These are phyloP conservation scores for Penicillium sp. DNA, from an alignment of 2,329 filamentous ascomycete genomes.

Conservation along the genomic window DNA sequence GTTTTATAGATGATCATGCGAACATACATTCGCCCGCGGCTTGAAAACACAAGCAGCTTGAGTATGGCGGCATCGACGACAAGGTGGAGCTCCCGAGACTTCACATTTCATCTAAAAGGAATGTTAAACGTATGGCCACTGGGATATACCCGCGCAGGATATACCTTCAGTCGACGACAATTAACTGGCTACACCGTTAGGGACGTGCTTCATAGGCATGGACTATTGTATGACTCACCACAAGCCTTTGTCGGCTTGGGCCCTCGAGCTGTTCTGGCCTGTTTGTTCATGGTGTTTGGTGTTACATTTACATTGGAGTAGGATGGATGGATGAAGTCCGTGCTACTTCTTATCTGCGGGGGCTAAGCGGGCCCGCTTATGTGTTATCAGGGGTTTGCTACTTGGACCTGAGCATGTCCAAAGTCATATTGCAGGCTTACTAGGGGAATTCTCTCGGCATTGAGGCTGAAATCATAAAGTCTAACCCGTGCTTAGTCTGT, in stretches of 20 bases:
- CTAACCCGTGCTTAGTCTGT: background rate
- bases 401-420: background rate
- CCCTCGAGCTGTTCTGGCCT: constrained; percentile 17
- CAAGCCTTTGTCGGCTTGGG: constrained; percentile 35
- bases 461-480: background rate
- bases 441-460: background rate
- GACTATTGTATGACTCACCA: constrained; percentile 19
- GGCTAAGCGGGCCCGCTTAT: constrained; percentile 5
- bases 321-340: background rate
- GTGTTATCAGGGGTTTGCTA: background rate
- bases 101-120: constrained; percentile 31
- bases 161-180: constrained; percentile 32
- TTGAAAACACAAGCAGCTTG: constrained; percentile 28
- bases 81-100: constrained; percentile 28
- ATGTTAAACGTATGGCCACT: background rate
- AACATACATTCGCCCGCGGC: constrained; percentile 31
- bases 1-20: background rate
- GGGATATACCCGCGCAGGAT: background rate
- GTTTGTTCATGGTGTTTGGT: constrained; percentile 20
- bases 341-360: constrained; percentile 7
- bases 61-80: constrained; percentile 29
- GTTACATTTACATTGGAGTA: constrained; percentile 1
- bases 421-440: background rate
- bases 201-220: background rate
- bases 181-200: constrained; percentile 25